A percentile compares a stretch with the other conserved stretches of the same genome.
Conservation (phyloP, 176 grass and related monocot species). For the Ampelocalamus luodianensis region DNA sequence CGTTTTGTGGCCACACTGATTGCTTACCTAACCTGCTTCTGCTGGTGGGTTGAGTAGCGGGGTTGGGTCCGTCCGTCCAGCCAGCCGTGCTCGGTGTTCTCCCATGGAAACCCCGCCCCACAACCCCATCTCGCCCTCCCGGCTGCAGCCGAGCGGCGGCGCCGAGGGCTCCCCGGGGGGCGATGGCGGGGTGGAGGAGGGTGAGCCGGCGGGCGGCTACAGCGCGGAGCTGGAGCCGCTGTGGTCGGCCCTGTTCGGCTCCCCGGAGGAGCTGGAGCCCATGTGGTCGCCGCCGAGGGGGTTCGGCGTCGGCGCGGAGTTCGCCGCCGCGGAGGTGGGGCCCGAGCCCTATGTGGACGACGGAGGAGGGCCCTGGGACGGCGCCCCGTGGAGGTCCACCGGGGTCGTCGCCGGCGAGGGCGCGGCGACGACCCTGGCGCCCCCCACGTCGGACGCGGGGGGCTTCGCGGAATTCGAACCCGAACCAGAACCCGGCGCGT, state of each 20-base stretch:
- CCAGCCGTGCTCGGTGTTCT: too few relatives aligned
- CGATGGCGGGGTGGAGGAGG: conserved; percentile 16
- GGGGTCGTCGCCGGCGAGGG: conserved; percentile 48
- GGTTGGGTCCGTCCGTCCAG: not conserved
- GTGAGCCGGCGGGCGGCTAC: conserved; percentile 5
- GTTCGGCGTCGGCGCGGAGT: conserved; percentile 44
- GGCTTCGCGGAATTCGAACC: conserved; percentile 14
- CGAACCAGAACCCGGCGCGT: not conserved
- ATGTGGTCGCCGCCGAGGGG: conserved; percentile 55
- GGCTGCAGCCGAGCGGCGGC: not conserved
- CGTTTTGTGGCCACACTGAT: conserved; percentile 13
- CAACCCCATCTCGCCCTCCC: conserved; percentile 40
- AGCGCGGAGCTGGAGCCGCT: conserved; percentile 40
- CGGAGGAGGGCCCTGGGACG: conserved; percentile 51
- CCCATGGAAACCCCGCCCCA: conserved; percentile 47
- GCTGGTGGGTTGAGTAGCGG: not conserved
- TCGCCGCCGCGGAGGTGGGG: conserved; percentile 36
- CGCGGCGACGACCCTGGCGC: not conserved
- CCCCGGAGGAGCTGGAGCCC: conserved; percentile 52
- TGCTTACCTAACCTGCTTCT: conserved; percentile 4
- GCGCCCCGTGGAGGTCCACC: conserved; percentile 45
- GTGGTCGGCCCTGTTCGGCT: conserved; percentile 48
- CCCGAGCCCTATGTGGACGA: conserved; percentile 33
- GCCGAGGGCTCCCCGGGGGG: conserved; percentile 2
- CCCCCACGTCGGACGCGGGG: not conserved